Evolutionary conservation across 2,329 filamentous ascomycete genomes (phyloP).

Genomic region (Ascochyta pisi): DNA sequence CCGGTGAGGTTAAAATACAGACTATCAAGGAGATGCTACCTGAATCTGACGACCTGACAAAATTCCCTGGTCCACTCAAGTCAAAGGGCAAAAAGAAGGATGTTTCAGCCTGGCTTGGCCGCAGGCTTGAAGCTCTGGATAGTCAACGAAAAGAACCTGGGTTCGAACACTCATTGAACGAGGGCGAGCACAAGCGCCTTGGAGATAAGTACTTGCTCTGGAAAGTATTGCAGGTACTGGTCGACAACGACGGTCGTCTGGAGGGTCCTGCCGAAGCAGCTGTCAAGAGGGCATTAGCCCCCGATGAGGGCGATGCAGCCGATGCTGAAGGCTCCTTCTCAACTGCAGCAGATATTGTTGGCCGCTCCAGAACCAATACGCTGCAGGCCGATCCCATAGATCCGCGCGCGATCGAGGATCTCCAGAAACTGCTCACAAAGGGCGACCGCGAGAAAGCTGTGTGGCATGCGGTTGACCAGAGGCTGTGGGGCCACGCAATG

Average conservation of each 20-base stretch:
- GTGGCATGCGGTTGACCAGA: constrained; percentile 90
- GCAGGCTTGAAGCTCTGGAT: constrained; percentile 78
- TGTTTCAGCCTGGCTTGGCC: constrained; percentile 77
- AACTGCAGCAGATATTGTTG: constrained; percentile 48
- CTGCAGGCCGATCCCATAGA: constrained; percentile 70
- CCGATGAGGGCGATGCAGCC: constrained; percentile 50
- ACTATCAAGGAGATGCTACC: constrained; percentile 77
- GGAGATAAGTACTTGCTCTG: constrained; percentile 85
- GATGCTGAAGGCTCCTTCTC: constrained; percentile 36
- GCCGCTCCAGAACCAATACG: constrained; percentile 42
- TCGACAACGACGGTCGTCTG: constrained; percentile 85
- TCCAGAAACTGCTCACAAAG: constrained; percentile 75
- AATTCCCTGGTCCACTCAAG: constrained; percentile 89
- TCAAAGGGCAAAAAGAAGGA: constrained; percentile 97
- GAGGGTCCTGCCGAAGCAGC: constrained; percentile 79
- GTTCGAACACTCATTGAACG: constrained; percentile 59
- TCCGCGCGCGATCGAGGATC: constrained; percentile 70
- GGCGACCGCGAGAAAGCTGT: constrained; percentile 91
- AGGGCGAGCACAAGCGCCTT: constrained; percentile 70
- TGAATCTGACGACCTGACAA: constrained; percentile 73
- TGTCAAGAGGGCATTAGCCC: constrained; percentile 76
- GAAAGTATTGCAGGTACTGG: constrained; percentile 81
- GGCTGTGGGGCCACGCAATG: constrained; percentile 96
- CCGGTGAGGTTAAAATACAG: constrained; percentile 81
- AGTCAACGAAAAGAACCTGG: constrained; percentile 53